A percentile compares a stretch with the other conserved stretches of the same genome.
Conservation (phyloP, 2,329 filamentous ascomycete genomes). For the Colletotrichum coccodes region DNA sequence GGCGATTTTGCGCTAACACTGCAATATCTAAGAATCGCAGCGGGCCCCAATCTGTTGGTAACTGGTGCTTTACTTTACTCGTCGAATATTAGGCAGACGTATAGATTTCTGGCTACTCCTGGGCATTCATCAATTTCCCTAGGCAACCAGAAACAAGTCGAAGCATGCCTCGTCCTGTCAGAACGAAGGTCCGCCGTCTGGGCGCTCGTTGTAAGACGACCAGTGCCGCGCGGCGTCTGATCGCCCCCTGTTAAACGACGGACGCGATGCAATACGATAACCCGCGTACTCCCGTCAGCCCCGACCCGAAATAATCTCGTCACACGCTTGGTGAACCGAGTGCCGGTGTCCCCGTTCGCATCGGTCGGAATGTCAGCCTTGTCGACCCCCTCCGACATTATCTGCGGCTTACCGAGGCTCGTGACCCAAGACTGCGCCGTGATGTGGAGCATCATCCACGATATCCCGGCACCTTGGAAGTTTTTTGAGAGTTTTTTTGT, state of each 20-base stretch:
- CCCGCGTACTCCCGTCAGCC: not conserved
- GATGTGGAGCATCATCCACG: not conserved
- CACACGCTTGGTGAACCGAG: not conserved
- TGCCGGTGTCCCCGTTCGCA: not conserved
- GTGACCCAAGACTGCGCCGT: not conserved
- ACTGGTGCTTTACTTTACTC: not conserved
- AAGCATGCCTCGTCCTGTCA: not conserved
- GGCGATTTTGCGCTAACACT: conserved; percentile 6
- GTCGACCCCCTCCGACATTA: not conserved
- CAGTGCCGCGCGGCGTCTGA: not conserved
- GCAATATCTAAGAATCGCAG: not conserved
- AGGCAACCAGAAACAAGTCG: not conserved
- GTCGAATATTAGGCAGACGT: not conserved
- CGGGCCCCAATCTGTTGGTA: not conserved
- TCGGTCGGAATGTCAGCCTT: not conserved
- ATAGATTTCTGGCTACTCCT: not conserved
- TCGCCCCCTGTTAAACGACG: not conserved
- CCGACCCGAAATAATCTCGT: not conserved
- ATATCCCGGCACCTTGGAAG: not conserved
- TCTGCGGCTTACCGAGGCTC: not conserved
- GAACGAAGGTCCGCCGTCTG: not conserved
- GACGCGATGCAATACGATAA: not conserved
- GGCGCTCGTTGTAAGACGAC: not conserved
- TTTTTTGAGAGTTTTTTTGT: no score
- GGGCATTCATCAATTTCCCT: not conserved